phyloP scores from a whole-genome alignment of 768 basidiomycete genomes.

The Russula emetica region DNA sequence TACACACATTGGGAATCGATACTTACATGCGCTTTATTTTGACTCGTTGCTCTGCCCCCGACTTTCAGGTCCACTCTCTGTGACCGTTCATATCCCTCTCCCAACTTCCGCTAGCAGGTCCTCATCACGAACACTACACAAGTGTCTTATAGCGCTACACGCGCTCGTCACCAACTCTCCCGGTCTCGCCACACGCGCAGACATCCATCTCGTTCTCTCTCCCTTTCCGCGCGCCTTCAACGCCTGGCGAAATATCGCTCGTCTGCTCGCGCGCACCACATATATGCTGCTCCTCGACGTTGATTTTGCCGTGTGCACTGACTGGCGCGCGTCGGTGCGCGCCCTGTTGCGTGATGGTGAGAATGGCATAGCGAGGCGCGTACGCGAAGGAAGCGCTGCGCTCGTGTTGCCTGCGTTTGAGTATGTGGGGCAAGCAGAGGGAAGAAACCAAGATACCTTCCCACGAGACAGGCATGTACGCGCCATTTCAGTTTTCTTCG shows the following conservation, averaged over 20 bases:
- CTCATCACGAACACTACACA: constrained; percentile 31
- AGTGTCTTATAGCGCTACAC: constrained; percentile 59
- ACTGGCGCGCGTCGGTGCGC: constrained; percentile 60
- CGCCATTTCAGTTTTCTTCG: not conserved
- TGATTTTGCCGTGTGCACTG: constrained; percentile 81
- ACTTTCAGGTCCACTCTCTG: constrained; percentile 72
- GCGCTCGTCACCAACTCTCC: constrained; percentile 62
- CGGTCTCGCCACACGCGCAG: constrained; percentile 64
- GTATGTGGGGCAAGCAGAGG: constrained; percentile 61
- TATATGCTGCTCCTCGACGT: constrained; percentile 91
- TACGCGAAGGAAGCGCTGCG: constrained; percentile 59
- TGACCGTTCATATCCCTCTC: constrained; percentile 70
- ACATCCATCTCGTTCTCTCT: constrained; percentile 83
- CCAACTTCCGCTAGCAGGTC: constrained; percentile 39
- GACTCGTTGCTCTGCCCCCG: not conserved
- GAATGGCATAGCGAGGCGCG: constrained; percentile 38
- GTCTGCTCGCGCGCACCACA: constrained; percentile 77
- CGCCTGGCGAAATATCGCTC: constrained; percentile 83
- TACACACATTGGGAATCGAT: constrained; percentile 30
- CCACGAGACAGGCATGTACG: constrained; percentile 64
- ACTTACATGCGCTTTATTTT: not conserved
- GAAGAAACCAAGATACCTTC: constrained; percentile 53
- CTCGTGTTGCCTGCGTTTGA: constrained; percentile 87
- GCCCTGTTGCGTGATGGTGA: constrained; percentile 15
- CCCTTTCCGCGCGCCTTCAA: constrained; percentile 62